Base-by-base conservation (phyloP, 345 rosid species). In the Lenwebbia sp. region DNA sequence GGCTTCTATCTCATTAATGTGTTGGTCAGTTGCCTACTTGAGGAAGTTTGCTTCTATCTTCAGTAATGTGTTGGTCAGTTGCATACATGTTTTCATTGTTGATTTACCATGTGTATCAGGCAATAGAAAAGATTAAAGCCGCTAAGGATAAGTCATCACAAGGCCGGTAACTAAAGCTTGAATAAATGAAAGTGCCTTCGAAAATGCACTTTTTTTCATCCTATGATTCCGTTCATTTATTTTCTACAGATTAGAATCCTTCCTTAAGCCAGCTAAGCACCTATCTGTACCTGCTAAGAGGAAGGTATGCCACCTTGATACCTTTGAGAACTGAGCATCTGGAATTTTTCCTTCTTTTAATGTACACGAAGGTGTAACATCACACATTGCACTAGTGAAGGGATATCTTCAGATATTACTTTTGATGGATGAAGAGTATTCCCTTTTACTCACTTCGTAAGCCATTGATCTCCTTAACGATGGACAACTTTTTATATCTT, bases 131-230 rank as follows among this genome's bases (percentile, higher is more conserved):
- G 88, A 93, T 97, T 54, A 97, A 96, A 89, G 90, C 93, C 41
- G 98, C 99, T 37, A 96, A 94, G 94, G 94, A 95, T 90, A 96
- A 95, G 92, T 92, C 95, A 88, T 90, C 98, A 26, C 98, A 94
- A 92, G 99, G 98, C 84, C 88, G 93, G 96, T 65, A 65, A 65
- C 76, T 97, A 86, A 88, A 65, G 85, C 86, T 83, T 26, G 22
- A 84, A 56, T 83, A 49, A 22, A 49, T 54, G 13, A 83, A 83
- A 41, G 44, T 65, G 25, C 33, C 13, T 17, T 33, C 44, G 44
- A 33, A 65, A 65, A 7, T 62, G 40, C 41, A 30, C 41, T 28
- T 62, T 41, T 74, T 57, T 84, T 60, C 37, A 47, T n/a, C 78
- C 88, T 30, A 70, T 84, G 23, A 83, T 85, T n/a, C 40, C n/a